Evolutionary conservation across 345 rosid species (phyloP).

Genomic region (Bruguiera sexangula): DNA sequence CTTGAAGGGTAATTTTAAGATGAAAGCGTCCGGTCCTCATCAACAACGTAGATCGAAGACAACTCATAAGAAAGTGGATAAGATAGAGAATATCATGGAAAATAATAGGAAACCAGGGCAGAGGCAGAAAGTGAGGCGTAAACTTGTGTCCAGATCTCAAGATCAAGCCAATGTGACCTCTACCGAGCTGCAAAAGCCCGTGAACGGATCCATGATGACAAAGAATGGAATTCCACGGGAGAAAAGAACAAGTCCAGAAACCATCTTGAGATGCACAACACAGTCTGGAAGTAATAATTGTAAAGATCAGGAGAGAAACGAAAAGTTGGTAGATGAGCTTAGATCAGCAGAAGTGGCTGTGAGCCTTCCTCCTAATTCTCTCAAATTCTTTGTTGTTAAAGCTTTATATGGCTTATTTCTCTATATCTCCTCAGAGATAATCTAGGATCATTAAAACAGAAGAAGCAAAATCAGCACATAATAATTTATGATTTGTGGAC

Average conservation of each 20-base stretch:
- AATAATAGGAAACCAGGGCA: slow-evolving; percentile 28
- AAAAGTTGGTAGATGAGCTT: slow-evolving; percentile 23
- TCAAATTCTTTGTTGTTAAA: not conserved
- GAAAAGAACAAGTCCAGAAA: slow-evolving; percentile 15
- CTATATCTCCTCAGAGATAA: not conserved
- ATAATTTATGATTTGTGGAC: not conserved
- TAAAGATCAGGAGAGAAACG: slow-evolving; percentile 30
- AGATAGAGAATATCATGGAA: slow-evolving; percentile 29
- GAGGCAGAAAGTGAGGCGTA: slow-evolving; percentile 35
- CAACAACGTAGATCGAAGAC: slow-evolving; percentile 30
- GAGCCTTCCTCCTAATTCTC: slow-evolving; percentile 16
- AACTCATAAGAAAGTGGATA: slow-evolving; percentile 28
- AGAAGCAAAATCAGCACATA: too few relatives aligned
- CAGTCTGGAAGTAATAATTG: slow-evolving; percentile 12
- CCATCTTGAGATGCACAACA: slow-evolving; percentile 21
- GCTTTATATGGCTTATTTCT: not conserved
- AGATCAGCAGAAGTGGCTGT: slow-evolving; percentile 20
- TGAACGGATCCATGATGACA: slow-evolving; percentile 23
- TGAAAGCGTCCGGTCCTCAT: slow-evolving; percentile 23
- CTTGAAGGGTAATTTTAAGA: slow-evolving; percentile 30
- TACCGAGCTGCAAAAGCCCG: slow-evolving; percentile 32
- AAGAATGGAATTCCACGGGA: slow-evolving; percentile 23
- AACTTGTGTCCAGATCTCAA: slow-evolving; percentile 31
- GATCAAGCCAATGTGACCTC: slow-evolving; percentile 37
- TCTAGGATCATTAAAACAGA: not conserved